Evolutionary conservation across 495 filamentous ascomycete genomes (phyloP).

Genomic region (Podospora fimiseda): DNA sequence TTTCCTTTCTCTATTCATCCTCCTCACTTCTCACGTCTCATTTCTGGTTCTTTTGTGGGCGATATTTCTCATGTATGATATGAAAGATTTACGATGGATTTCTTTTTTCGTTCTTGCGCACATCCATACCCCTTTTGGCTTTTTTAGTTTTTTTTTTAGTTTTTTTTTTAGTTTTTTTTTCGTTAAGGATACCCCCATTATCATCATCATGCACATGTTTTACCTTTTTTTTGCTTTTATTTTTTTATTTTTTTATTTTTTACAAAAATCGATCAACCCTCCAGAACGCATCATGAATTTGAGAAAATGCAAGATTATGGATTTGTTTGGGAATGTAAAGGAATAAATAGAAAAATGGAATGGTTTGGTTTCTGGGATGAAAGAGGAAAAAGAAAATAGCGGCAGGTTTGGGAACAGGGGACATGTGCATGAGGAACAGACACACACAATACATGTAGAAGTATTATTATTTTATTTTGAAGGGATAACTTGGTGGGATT

Average conservation of each 20-base stretch:
- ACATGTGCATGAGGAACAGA: too few relatives aligned
- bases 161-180: not conserved
- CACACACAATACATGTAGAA: too few relatives aligned
- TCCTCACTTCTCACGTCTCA: not conserved
- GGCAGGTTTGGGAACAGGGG: too few relatives aligned
- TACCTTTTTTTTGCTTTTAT: not conserved
- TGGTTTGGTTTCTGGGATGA: not conserved
- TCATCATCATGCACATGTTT: constrained; percentile 1
- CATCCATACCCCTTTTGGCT: too few relatives aligned
- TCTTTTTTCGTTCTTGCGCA: too few relatives aligned
- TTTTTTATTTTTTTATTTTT: not conserved
- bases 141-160: not conserved
- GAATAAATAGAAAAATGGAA: not conserved
- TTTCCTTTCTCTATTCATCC: not conserved
- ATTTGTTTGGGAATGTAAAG: not conserved
- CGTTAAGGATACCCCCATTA: constrained; percentile 7
- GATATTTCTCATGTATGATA: not conserved
- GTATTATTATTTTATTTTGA: too few relatives aligned
- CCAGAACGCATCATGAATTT: not conserved
- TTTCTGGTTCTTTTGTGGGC: not conserved
- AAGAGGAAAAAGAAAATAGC: too few relatives aligned
- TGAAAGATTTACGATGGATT: not conserved
- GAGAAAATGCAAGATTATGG: not conserved
- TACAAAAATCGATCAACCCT: too few relatives aligned
- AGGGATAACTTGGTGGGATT: too few relatives aligned